A percentile compares a stretch with the other conserved stretches of the same genome.
Evolutionary conservation across 2,329 filamentous ascomycete genomes (phyloP).

Genomic region (Parascedosporium putredinis): DNA sequence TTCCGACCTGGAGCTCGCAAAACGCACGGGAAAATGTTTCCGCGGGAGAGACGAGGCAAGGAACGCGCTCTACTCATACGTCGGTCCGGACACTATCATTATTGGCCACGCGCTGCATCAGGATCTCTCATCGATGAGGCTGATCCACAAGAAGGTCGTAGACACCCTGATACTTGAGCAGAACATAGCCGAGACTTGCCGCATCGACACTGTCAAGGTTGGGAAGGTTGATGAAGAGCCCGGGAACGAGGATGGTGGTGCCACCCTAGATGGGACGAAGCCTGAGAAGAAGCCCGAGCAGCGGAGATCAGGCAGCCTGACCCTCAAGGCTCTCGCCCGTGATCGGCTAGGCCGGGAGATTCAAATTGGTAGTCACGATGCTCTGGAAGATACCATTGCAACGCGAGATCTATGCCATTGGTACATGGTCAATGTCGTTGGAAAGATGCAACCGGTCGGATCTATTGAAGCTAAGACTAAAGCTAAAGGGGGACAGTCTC

Average conservation of each 20-base stretch:
- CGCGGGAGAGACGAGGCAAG: constrained; percentile 31
- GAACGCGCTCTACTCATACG: constrained; percentile 28
- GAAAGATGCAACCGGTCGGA: not conserved
- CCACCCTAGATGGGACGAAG: constrained; percentile 6
- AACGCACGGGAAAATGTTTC: constrained; percentile 22
- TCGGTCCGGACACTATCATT: constrained; percentile 35
- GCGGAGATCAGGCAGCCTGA: constrained; percentile 15
- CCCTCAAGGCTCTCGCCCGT: constrained; percentile 27
- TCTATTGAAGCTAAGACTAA: not conserved
- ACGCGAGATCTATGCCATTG: constrained; percentile 30
- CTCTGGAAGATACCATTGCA: constrained; percentile 33
- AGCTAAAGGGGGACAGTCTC: too few relatives aligned
- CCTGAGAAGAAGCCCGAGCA: constrained; percentile 4
- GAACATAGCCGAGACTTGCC: constrained; percentile 8
- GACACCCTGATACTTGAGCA: constrained; percentile 32
- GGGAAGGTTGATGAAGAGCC: not conserved
- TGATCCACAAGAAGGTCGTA: constrained; percentile 33
- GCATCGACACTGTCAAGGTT: not conserved
- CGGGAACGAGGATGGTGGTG: constrained; percentile 5
- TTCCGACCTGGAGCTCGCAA: constrained; percentile 25
- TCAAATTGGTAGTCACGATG: constrained; percentile 29
- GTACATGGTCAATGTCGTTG: constrained; percentile 17
- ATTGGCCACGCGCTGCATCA: constrained; percentile 33
- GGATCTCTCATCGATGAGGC: constrained; percentile 34
- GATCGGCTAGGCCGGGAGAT: constrained; percentile 28